Percentiles rank a stretch among this genome's conserved stretches.
These are phyloP conservation scores for Colletotrichum plurivorum DNA, from an alignment of 2,329 filamentous ascomycete species.

Conservation along the genomic window DNA sequence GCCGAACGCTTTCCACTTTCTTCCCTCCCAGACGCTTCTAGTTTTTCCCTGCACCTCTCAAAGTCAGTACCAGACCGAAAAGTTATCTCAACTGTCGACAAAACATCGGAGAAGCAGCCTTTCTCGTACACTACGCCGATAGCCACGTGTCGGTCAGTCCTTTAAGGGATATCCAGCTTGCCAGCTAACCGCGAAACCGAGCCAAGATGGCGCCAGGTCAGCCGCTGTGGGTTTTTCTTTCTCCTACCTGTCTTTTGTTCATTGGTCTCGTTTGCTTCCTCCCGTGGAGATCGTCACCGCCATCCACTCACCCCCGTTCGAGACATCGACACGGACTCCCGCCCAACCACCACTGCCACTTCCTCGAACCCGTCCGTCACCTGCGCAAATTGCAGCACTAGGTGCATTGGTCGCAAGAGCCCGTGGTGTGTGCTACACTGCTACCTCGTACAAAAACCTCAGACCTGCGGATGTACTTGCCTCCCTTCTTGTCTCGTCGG, in stretches of 20 bases:
- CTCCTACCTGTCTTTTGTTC: constrained; percentile 7
- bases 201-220: constrained; percentile 32
- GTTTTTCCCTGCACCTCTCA: background rate
- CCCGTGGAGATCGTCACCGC: background rate
- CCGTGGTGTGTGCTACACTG: constrained; percentile 10
- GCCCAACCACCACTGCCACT: constrained; percentile 5
- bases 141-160: constrained; percentile 33
- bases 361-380: constrained; percentile 13
- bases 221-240: constrained; percentile 37
- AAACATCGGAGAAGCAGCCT: constrained; percentile 4
- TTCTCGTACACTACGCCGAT: background rate
- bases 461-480: background rate
- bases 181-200: background rate
- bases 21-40: background rate
- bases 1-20: constrained; percentile 25
- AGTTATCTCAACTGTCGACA: constrained; percentile 32
- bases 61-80: constrained; percentile 4
- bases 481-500: constrained; percentile 17
- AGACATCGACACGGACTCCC: background rate
- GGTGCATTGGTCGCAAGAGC: constrained; percentile 26
- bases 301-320: constrained; percentile 6
- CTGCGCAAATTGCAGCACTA: constrained; percentile 31
- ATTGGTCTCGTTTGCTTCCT: constrained; percentile 7
- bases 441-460: background rate
- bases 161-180: constrained; percentile 3